Conservation (phyloP, 2,329 filamentous ascomycete genomes). For the Epichloe hybrida region DNA sequence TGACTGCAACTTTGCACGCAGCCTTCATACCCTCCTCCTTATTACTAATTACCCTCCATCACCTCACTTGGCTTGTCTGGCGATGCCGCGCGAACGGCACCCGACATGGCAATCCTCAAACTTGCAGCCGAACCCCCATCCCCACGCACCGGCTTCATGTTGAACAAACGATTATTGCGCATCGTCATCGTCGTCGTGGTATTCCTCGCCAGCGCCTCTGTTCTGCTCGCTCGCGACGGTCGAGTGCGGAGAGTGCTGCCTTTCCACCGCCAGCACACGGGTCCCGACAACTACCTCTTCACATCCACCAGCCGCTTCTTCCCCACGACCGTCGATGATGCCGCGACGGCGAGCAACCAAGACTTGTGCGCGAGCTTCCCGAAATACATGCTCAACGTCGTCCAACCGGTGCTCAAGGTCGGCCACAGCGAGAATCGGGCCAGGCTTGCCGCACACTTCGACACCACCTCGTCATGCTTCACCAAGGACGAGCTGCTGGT, state of each 20-base stretch:
- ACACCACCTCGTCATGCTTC: slow-evolving; percentile 39
- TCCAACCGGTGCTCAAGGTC: slow-evolving; percentile 22
- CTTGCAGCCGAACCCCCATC: slow-evolving; percentile 1
- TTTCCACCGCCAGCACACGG: slow-evolving; percentile 12
- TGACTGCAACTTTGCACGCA: no score
- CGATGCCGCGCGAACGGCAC: background rate
- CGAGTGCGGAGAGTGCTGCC: background rate
- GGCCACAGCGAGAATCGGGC: slow-evolving; percentile 15
- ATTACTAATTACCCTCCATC: no score
- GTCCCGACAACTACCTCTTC: slow-evolving; percentile 16
- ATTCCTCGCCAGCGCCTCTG: slow-evolving; percentile 10
- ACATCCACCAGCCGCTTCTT: slow-evolving; percentile 17
- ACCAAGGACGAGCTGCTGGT: slow-evolving; percentile 27
- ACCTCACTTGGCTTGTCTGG: slow-evolving; percentile 6
- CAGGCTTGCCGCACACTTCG: slow-evolving; percentile 28
- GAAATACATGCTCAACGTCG: slow-evolving; percentile 16
- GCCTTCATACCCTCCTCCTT: no score
- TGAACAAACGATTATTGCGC: slow-evolving; percentile 20
- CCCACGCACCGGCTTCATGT: slow-evolving; percentile 8
- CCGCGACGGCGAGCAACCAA: slow-evolving; percentile 10
- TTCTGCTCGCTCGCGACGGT: background rate
- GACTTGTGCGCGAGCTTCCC: slow-evolving; percentile 20
- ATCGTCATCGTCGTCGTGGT: slow-evolving; percentile 13
- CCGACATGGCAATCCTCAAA: slow-evolving; percentile 2
- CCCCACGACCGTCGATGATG: slow-evolving; percentile 16